These are phyloP conservation scores for Alternaria longipes DNA, from an alignment of 2,329 filamentous ascomycete species.

Conservation along the genomic window DNA sequence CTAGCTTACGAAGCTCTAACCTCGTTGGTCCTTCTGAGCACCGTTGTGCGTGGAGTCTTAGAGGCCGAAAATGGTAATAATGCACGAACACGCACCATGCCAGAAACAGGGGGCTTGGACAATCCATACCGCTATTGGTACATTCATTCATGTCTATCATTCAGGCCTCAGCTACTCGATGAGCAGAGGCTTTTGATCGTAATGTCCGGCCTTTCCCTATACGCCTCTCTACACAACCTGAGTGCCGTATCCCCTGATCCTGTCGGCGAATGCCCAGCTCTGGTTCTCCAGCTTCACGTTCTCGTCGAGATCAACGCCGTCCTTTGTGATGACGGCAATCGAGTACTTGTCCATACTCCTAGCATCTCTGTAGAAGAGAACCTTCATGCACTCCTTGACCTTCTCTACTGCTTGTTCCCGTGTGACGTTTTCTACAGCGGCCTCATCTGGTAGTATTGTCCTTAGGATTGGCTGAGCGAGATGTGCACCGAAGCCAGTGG, in stretches of 20 bases:
- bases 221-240: conserved; percentile 60
- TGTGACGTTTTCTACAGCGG: conserved; percentile 73
- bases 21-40: conserved; percentile 5
- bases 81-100: neutral
- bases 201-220: neutral
- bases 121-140: conserved; percentile 36
- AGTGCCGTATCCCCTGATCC: conserved; percentile 93
- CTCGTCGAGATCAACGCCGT: conserved; percentile 83
- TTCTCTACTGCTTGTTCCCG: conserved; percentile 82
- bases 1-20: conserved; percentile 5
- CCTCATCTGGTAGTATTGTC: conserved; percentile 83
- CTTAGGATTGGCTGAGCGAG: conserved; percentile 93
- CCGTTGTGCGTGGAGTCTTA: neutral
- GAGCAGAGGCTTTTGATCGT: conserved; percentile 7
- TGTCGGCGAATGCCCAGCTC: conserved; percentile 98
- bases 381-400: conserved; percentile 96
- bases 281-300: conserved; percentile 90
- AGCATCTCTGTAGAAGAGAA: conserved; percentile 95
- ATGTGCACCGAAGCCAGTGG: conserved; percentile 93
- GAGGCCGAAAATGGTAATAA: neutral
- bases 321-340: conserved; percentile 87
- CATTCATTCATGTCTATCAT: conserved; percentile 50
- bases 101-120: neutral
- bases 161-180: conserved; percentile 23
- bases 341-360: conserved; percentile 91